Evolutionary conservation across 306 rosid genomes (phyloP), one percentile per base, ranked within the genome.

Genomic region (Lathyrus aphaca): DNA sequence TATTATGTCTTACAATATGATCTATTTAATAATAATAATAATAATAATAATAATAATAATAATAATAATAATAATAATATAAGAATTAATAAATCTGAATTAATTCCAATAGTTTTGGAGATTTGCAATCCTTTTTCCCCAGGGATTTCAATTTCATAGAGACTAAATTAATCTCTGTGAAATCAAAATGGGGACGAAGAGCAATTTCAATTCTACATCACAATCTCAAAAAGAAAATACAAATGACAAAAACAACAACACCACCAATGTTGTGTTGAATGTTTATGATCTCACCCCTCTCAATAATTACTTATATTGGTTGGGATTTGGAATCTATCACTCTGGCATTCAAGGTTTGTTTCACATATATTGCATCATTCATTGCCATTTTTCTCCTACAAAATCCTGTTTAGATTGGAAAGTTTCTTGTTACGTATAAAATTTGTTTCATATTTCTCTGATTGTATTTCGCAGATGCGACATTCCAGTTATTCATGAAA

Each of bases 301-400:
- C 71, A 92, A 92, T 72, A 85, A 82, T 85, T 92, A 89, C 79
- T 53, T 82, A 21, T 86, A 77, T 83, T 92, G 95, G 93, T 71
- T 92, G 68, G 98, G 98, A 23, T 69, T 92, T 58, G 98, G 98
- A 84, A 85, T 88, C 64, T 92, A 85, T 40, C 98, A 92, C 80
- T 90, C 98, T 4, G 98, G 96, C 50, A 86, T 92, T 82, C 89
- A 92, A 92, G 98, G 98, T 90, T 71, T 3, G 60, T 16, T 45
- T 65, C 38, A 4, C 18, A 5, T 7, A 11, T 15, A 57, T 29
- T 25, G 42, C 27, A 10, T 56, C 6, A 32, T 30, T 30, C 7
- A 58, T n/a, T 58, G 32, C 12, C 15, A 30, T 30, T n/a, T 58
- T 6, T 58, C 21, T 58, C 21, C 32, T 35, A 35, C 39, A 35